Percentiles rank a stretch among this genome's conserved stretches.
These are phyloP conservation scores for Osmanthus fragrans DNA, from an alignment of 257 asterid genomes.

Conservation along the genomic window DNA sequence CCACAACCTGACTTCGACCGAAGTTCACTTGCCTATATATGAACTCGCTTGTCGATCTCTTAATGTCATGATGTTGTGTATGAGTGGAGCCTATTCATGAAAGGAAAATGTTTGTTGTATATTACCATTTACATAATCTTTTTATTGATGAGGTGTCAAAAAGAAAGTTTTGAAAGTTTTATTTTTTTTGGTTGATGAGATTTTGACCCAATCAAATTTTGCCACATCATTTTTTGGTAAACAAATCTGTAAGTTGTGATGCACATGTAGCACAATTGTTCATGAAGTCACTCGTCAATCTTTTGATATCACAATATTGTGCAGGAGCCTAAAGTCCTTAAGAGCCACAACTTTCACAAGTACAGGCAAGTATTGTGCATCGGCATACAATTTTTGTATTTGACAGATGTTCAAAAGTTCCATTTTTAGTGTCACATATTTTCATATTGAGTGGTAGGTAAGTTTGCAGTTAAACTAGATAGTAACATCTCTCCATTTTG, in stretches of 20 bases:
- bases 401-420: slow-evolving; percentile 10
- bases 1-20: slow-evolving; percentile 95
- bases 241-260: too few species aligned
- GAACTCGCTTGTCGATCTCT: slow-evolving; percentile 5
- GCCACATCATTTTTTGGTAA: too few species aligned
- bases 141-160: too few species aligned
- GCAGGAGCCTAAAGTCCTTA: neutral
- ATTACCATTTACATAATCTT: too few species aligned
- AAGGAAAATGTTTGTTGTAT: too few species aligned
- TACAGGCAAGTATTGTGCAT: too few species aligned
- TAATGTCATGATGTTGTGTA: slow-evolving; percentile 16
- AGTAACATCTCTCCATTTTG: neutral
- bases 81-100: neutral
- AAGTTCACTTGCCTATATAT: slow-evolving; percentile 86
- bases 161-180: too few species aligned
- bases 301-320: neutral
- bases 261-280: too few species aligned
- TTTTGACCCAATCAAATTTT: too few species aligned
- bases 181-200: too few species aligned
- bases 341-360: too few species aligned
- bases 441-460: neutral
- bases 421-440: slow-evolving; percentile 1
- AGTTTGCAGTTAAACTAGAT: slow-evolving; percentile 5
- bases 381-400: slow-evolving; percentile 25
- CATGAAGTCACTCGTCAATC: neutral